phyloP scores from a whole-genome alignment of 768 basidiomycete species.

The Pleurotus sapidus region DNA sequence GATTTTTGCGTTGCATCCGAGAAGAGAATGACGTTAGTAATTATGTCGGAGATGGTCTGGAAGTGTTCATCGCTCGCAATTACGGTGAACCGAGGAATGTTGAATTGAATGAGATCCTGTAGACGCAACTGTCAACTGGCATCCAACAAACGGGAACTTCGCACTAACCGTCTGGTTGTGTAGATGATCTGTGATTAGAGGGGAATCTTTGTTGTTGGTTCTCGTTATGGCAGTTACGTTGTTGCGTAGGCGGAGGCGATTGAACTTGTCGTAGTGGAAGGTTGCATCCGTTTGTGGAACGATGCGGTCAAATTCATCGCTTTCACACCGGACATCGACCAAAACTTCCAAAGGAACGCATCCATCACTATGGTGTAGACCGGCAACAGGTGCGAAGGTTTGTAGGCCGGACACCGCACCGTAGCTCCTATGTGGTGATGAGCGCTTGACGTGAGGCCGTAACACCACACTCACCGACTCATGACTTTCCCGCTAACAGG shows the following conservation, averaged over 20 bases:
- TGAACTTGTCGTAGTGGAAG: conserved; percentile 93
- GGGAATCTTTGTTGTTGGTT: conserved; percentile 33
- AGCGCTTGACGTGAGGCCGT: neutral
- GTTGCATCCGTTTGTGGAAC: conserved; percentile 86
- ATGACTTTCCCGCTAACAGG: conserved; percentile 83
- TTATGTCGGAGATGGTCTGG: conserved; percentile 79
- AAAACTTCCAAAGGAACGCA: conserved; percentile 88
- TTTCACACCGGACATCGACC: conserved; percentile 82
- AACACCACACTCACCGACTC: conserved; percentile 56
- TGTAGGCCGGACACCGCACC: conserved; percentile 79
- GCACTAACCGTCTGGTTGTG: conserved; percentile 58
- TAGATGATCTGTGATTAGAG: conserved; percentile 43
- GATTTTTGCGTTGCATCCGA: conserved; percentile 82
- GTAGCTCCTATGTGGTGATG: conserved; percentile 56
- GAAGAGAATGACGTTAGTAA: conserved; percentile 86
- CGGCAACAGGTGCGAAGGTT: conserved; percentile 71
- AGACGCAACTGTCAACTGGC: neutral
- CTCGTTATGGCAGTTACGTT: conserved; percentile 53
- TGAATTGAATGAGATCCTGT: conserved; percentile 79
- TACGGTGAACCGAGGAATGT: conserved; percentile 85
- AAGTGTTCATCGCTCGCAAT: conserved; percentile 83
- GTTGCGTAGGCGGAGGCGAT: conserved; percentile 80
- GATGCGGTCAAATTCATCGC: conserved; percentile 80
- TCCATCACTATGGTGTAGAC: conserved; percentile 39
- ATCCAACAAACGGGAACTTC: neutral